Evolutionary conservation across 768 basidiomycete species (phyloP).

Genomic region (Suillus americanus): DNA sequence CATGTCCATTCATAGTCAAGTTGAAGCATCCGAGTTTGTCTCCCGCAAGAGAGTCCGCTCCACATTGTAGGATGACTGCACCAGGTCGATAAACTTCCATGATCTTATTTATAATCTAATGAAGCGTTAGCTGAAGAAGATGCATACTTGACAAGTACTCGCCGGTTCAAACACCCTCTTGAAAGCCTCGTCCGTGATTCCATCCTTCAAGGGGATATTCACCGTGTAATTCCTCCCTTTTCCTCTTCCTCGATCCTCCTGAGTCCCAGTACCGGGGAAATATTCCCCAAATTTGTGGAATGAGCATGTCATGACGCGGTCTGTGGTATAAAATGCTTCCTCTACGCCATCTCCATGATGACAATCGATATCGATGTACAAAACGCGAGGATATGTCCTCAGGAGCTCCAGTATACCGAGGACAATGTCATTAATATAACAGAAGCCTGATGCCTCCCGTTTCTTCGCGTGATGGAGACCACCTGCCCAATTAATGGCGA

Average conservation of each 20-base stretch:
- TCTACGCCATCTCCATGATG: conserved; percentile 99
- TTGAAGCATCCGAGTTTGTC: conserved; percentile 98
- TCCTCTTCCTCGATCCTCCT: conserved; percentile 81
- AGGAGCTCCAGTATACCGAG: conserved; percentile 91
- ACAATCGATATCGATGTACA: conserved; percentile 98
- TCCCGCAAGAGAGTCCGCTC: conserved; percentile 91
- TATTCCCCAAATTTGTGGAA: conserved; percentile 96
- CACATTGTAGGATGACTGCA: conserved; percentile 91
- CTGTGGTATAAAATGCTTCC: conserved; percentile 97
- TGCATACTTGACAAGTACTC: conserved; percentile 28
- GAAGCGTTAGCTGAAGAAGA: conserved; percentile 4
- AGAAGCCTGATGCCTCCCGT: conserved; percentile 96
- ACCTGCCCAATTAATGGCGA: conserved; percentile 96
- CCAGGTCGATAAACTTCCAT: conserved; percentile 87
- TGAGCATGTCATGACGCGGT: conserved; percentile 95
- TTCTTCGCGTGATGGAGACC: conserved; percentile 99
- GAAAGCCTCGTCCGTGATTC: conserved; percentile 88
- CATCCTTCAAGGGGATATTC: conserved; percentile 93
- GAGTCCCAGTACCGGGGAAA: conserved; percentile 77
- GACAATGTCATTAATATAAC: conserved; percentile 98
- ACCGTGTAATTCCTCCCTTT: conserved; percentile 87
- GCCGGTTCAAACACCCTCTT: conserved; percentile 91
- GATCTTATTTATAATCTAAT: conserved; percentile 77
- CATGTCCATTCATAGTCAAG: conserved; percentile 93
- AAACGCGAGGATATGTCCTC: conserved; percentile 79